A percentile compares a stretch with the other conserved stretches of the same genome.
phyloP scores from a whole-genome alignment of 2,329 filamentous ascomycete species.

The Ustulina deusta region DNA sequence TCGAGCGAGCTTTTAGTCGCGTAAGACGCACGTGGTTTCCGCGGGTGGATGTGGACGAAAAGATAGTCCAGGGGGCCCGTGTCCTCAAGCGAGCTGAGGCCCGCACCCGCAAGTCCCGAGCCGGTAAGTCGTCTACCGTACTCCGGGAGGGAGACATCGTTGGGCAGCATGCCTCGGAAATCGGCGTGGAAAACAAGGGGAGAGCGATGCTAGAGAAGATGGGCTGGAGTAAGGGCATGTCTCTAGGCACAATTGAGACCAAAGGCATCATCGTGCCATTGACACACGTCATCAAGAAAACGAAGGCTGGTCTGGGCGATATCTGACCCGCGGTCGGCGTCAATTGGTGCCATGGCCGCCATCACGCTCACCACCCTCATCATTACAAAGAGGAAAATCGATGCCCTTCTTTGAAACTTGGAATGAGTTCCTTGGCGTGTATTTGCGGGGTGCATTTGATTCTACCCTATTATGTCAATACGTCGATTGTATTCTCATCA shows the following conservation, averaged over 20 bases:
- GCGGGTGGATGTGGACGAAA: slow-evolving; percentile 59
- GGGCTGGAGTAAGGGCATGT: slow-evolving; percentile 92
- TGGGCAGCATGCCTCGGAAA: slow-evolving; percentile 84
- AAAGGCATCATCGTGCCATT: slow-evolving; percentile 91
- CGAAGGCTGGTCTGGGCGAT: slow-evolving; percentile 84
- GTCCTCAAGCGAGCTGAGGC: slow-evolving; percentile 44
- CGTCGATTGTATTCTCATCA: neutral
- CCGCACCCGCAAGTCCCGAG: slow-evolving; percentile 49
- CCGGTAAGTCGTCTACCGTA: slow-evolving; percentile 57
- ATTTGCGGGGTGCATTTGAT: neutral
- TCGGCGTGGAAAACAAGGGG: slow-evolving; percentile 85
- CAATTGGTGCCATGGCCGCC: neutral
- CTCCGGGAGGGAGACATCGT: slow-evolving; percentile 90
- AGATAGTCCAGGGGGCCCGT: slow-evolving; percentile 46
- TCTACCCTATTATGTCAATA: neutral
- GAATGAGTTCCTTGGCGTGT: neutral
- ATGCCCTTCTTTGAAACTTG: neutral
- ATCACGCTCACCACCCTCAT: too few relatives aligned
- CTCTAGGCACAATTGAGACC: slow-evolving; percentile 83
- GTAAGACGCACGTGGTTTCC: slow-evolving; percentile 67
- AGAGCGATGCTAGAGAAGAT: slow-evolving; percentile 93
- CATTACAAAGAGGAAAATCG: neutral
- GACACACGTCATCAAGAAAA: slow-evolving; percentile 85
- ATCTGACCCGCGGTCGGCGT: slow-evolving; percentile 22
- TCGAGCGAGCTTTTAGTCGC: slow-evolving; percentile 61